These are phyloP conservation scores for Nannochloris sp. DNA, from an alignment of 139 green algal species.

Conservation along the genomic window DNA sequence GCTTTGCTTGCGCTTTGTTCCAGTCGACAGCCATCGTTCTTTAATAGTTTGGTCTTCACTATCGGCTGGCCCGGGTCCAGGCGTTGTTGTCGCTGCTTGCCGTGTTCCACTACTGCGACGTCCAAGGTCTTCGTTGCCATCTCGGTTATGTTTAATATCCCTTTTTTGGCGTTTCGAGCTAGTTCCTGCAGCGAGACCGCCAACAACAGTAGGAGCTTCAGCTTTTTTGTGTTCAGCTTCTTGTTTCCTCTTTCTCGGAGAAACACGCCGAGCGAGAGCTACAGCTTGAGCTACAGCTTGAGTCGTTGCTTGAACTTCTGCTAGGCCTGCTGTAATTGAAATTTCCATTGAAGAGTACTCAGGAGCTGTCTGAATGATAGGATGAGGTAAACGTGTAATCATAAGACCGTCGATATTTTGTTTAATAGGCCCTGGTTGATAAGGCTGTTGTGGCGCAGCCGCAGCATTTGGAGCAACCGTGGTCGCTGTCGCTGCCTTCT, in stretches of 20 bases:
- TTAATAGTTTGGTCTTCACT: slow-evolving; percentile 2
- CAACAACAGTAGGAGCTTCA: no score
- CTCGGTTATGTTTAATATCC: no score
- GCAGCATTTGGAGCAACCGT: no score
- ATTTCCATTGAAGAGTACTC: background rate
- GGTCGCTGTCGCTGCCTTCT: no score
- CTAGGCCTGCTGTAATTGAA: no score
- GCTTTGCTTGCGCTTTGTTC: background rate
- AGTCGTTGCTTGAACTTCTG: no score
- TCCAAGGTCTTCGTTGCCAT: no score
- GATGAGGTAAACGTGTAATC: background rate
- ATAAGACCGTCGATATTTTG: background rate
- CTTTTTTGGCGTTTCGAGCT: background rate
- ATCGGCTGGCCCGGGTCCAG: background rate
- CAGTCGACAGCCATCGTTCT: background rate
- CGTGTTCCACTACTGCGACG: no score
- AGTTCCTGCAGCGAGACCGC: background rate
- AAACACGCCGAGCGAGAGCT: background rate
- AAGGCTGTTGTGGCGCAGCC: background rate
- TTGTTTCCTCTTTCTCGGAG: background rate
- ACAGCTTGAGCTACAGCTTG: background rate
- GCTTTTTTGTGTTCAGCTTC: no score
- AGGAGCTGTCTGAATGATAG: background rate
- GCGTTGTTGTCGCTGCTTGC: background rate
- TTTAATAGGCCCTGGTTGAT: background rate